Conservation (phyloP, 2,329 filamentous ascomycete species). For the Sclerotinia minor region DNA sequence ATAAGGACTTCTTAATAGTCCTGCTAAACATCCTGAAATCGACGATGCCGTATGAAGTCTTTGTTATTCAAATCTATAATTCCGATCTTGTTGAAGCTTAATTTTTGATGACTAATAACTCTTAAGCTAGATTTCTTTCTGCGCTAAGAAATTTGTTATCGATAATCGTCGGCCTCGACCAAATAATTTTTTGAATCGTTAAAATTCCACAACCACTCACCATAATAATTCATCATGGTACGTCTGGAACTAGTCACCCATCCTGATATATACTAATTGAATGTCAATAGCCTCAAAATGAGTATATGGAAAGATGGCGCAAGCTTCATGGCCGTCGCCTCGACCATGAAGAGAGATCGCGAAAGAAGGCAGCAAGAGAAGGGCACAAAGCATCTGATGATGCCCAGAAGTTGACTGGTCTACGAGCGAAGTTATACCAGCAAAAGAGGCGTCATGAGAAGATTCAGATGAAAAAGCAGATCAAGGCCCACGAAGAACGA, state of each 20-base stretch:
- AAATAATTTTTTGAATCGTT: conserved; percentile 26
- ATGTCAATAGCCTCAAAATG: conserved; percentile 70
- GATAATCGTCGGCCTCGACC: conserved; percentile 25
- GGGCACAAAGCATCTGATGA: conserved; percentile 84
- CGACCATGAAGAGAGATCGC: conserved; percentile 66
- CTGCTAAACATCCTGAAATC: conserved; percentile 43
- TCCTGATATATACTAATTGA: conserved; percentile 35
- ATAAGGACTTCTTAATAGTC: conserved; percentile 61
- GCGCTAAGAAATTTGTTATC: conserved; percentile 31
- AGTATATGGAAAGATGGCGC: conserved; percentile 77
- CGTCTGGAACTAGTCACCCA: conserved; percentile 20
- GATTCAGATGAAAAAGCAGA: conserved; percentile 94
- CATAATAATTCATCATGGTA: conserved; percentile 32
- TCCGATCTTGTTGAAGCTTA: conserved; percentile 18
- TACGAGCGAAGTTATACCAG: conserved; percentile 89
- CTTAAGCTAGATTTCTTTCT: conserved; percentile 14
- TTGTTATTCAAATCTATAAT: conserved; percentile 14
- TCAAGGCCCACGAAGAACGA: conserved; percentile 92
- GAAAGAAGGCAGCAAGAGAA: conserved; percentile 86
- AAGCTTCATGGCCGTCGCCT: conserved; percentile 58
- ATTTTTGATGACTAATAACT: conserved; percentile 14
- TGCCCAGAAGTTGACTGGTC: conserved; percentile 88
- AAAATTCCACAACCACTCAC: conserved; percentile 27
- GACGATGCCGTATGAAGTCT: conserved; percentile 25
- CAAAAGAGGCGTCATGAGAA: conserved; percentile 96